These are phyloP conservation scores for Trichoderma sp. DNA, from an alignment of 2,329 filamentous ascomycete genomes.

Conservation along the genomic window DNA sequence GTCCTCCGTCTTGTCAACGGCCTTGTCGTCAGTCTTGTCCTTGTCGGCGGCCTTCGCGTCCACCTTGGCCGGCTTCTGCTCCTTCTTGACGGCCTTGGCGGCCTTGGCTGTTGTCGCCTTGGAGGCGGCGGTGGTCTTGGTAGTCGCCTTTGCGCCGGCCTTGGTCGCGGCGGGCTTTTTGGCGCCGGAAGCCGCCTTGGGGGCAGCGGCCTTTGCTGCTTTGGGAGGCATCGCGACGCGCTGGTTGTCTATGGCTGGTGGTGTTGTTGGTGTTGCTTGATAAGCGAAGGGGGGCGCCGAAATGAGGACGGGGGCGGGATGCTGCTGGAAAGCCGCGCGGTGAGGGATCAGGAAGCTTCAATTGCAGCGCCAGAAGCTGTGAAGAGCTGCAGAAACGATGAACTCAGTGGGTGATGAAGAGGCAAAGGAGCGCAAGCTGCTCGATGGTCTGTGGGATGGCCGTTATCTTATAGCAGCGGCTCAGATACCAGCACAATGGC, in stretches of 20 bases:
- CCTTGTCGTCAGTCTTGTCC: slow-evolving; percentile 37
- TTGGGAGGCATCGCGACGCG: slow-evolving; percentile 40
- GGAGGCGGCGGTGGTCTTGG: slow-evolving; percentile 31
- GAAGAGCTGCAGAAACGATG: not conserved
- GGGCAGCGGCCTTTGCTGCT: slow-evolving; percentile 31
- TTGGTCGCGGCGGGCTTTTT: slow-evolving; percentile 34
- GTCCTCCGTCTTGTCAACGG: slow-evolving; percentile 37
- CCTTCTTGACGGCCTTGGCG: slow-evolving; percentile 35
- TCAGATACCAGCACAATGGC: slow-evolving; percentile 8
- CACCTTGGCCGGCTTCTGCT: slow-evolving; percentile 30
- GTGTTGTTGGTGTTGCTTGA: slow-evolving; percentile 4
- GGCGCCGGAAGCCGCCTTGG: slow-evolving; percentile 35
- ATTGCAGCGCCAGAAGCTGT: slow-evolving; percentile 10
- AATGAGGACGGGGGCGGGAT: not conserved
- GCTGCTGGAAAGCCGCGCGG: not conserved
- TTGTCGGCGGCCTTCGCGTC: slow-evolving; percentile 32
- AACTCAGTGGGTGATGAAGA: not conserved
- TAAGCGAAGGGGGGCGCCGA: slow-evolving; percentile 1
- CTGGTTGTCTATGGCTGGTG: not conserved
- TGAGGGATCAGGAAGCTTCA: not conserved
- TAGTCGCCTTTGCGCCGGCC: slow-evolving; percentile 21
- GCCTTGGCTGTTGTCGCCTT: slow-evolving; percentile 38
- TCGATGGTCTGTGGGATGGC: slow-evolving; percentile 21
- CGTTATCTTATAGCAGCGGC: slow-evolving; percentile 20
- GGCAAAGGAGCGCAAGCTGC: slow-evolving; percentile 15